A percentile compares a stretch with the other conserved stretches of the same genome.
phyloP scores from a whole-genome alignment of 805 yeast genomes.

The Nakazawaea sp. region DNA sequence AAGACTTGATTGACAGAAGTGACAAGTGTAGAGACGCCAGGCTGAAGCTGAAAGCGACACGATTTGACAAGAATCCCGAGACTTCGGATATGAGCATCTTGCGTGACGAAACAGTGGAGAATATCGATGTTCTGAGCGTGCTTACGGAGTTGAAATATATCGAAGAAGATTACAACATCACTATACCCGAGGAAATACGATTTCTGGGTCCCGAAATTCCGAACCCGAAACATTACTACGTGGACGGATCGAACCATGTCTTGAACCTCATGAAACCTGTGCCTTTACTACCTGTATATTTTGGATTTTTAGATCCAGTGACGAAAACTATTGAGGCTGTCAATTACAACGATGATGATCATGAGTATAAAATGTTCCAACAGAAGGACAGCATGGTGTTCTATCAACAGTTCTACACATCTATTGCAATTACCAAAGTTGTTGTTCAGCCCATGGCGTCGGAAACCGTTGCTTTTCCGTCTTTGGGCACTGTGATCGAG shows the following conservation, averaged over 20 bases:
- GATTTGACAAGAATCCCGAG: too few relatives aligned
- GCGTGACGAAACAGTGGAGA: too few relatives aligned
- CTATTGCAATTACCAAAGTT: constrained; percentile 1
- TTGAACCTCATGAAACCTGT: constrained; percentile 1
- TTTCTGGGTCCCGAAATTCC: neutral
- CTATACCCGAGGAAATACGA: constrained; percentile 4
- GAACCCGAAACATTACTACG: neutral
- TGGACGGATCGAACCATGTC: neutral
- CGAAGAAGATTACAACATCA: constrained; percentile 5
- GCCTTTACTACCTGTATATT: constrained; percentile 5
- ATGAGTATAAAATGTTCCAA: neutral
- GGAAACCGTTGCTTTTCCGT: too few relatives aligned
- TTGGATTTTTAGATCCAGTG: constrained; percentile 3
- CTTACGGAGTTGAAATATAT: constrained; percentile 1
- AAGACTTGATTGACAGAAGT: neutral
- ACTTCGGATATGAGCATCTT: too few relatives aligned
- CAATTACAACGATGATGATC: constrained; percentile 1
- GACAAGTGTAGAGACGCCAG: too few relatives aligned
- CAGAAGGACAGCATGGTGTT: constrained; percentile 5
- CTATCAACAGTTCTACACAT: constrained; percentile 8
- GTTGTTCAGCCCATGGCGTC: constrained; percentile 6
- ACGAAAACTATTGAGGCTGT: neutral
- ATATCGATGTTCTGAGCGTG: neutral
- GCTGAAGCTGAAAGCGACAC: too few relatives aligned
- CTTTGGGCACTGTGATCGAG: too few relatives aligned